Base-by-base conservation (phyloP, 2,329 filamentous ascomycete genomes). In the Penicillium hesseltinei region DNA sequence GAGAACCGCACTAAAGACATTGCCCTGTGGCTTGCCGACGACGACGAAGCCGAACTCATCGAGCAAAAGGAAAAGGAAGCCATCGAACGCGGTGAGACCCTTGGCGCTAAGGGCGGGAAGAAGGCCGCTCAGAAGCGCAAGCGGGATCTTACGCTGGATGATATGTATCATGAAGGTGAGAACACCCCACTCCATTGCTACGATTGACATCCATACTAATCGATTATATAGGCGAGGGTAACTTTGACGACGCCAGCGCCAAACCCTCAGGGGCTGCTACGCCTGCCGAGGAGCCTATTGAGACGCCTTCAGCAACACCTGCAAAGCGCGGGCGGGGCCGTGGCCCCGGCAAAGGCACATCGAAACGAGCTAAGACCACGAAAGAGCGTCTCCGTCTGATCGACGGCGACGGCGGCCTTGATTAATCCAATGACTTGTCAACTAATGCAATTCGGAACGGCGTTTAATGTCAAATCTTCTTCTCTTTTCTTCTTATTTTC, bases 91-190 rank as follows among this genome's bases (percentile, higher is more conserved):
- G 89, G 84, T 61, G 89, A 90, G 60, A 86, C 77, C 36, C 84
- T 82, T 73, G 79, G 78, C 59, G 77, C 76, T 46, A 88, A 87
- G 77, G 86, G 84, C 57, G 83, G 82, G 59, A 81, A 79, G 64
- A 88, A 87, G 77, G 75, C 79, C 42, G 75, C 75, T n/a, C 75
- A 74, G 49, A 93, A 89, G 67, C 82, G 80, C 74, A 76, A 77
- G 74, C 75, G 75, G 54, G 84, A 87, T 72, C 77, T 87, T 62
- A 86, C 82, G 69, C 78, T 97, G 75, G 94, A 97, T 74, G 93
- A 97, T 72, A 92, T 99, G 90, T 99, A 99, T 78, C 94, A 99
- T 74, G 94, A 99, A 83, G 94, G 94, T 96, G 75, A 87, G 90
- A 78, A n/a, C 27, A 29, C 13, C 5, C 51, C 19, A 8, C 5